Evolutionary conservation across 164 flowering plant genomes (phyloP).

Genomic region (Vitis rotundifolia): DNA sequence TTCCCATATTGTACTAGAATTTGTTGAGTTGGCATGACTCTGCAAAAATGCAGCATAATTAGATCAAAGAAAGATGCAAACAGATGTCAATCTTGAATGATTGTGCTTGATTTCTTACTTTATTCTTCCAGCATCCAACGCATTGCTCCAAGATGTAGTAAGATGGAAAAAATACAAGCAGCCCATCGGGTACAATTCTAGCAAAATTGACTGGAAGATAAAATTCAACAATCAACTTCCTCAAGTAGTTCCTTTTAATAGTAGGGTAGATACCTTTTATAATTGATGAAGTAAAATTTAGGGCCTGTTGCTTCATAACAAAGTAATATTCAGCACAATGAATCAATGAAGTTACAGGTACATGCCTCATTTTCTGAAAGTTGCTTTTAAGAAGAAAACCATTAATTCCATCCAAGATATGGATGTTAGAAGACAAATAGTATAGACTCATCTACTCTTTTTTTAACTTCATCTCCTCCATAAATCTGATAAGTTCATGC

Average conservation of each 20-base stretch:
- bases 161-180: slow-evolving; percentile 95
- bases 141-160: slow-evolving; percentile 84
- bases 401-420: too few relatives aligned
- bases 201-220: slow-evolving; percentile 80
- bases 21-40: slow-evolving; percentile 50
- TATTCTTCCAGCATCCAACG: slow-evolving; percentile 79
- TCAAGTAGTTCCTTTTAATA: background rate
- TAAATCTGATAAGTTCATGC: too few relatives aligned
- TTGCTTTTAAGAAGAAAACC: too few relatives aligned
- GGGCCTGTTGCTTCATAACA: too few relatives aligned
- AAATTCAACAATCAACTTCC: slow-evolving; percentile 13
- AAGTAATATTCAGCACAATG: too few relatives aligned
- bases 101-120: slow-evolving; percentile 38
- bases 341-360: too few relatives aligned
- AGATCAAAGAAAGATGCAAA: background rate
- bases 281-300: too few relatives aligned
- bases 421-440: too few relatives aligned
- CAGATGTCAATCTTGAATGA: background rate
- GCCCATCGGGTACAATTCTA: slow-evolving; percentile 95
- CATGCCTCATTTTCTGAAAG: too few relatives aligned
- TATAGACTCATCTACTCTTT: too few relatives aligned
- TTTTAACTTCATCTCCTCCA: too few relatives aligned
- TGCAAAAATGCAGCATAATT: slow-evolving; percentile 17
- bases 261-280: too few relatives aligned
- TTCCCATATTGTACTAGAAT: slow-evolving; percentile 78